phyloP scores from a whole-genome alignment of 805 yeast species.

The Yarrowia sp. region DNA sequence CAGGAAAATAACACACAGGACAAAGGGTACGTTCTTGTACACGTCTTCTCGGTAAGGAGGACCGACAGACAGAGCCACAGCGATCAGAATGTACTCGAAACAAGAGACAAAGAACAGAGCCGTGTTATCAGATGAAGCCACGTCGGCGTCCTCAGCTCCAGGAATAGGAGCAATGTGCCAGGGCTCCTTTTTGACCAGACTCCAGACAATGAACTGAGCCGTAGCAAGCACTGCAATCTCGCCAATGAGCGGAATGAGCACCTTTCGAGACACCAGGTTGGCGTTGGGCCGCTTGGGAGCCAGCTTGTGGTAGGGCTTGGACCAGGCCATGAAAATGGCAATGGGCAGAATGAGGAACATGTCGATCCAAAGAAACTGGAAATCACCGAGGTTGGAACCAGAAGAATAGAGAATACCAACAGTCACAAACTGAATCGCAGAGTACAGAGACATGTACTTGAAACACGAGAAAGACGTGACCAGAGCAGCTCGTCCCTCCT shows the following conservation, averaged over 20 bases:
- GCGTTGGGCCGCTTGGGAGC: constrained; percentile 85
- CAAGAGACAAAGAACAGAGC: constrained; percentile 75
- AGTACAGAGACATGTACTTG: constrained; percentile 95
- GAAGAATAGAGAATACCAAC: constrained; percentile 79
- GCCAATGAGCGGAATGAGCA: constrained; percentile 76
- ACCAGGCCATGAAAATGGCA: constrained; percentile 97
- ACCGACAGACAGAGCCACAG: constrained; percentile 82
- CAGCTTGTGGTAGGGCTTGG: constrained; percentile 63
- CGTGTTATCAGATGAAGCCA: constrained; percentile 86
- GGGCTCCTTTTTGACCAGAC: constrained; percentile 46
- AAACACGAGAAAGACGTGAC: constrained; percentile 96
- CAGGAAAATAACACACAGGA: constrained; percentile 56
- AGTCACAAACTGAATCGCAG: constrained; percentile 91
- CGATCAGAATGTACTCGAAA: constrained; percentile 83
- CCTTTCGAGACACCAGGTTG: constrained; percentile 83
- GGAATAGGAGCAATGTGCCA: constrained; percentile 85
- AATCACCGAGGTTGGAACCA: constrained; percentile 93
- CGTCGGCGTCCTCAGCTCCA: constrained; percentile 74
- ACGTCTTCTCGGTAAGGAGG: constrained; percentile 88
- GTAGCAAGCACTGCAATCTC: constrained; percentile 60
- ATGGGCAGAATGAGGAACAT: constrained; percentile 84
- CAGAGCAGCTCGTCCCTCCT: constrained; percentile 91
- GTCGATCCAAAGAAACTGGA: constrained; percentile 94
- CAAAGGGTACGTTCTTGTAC: constrained; percentile 61
- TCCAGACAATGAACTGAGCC: constrained; percentile 73